A percentile compares a stretch with the other conserved stretches of the same genome.
Conservation (phyloP, 768 basidiomycete genomes). For the Gautieria morchelliformis region DNA sequence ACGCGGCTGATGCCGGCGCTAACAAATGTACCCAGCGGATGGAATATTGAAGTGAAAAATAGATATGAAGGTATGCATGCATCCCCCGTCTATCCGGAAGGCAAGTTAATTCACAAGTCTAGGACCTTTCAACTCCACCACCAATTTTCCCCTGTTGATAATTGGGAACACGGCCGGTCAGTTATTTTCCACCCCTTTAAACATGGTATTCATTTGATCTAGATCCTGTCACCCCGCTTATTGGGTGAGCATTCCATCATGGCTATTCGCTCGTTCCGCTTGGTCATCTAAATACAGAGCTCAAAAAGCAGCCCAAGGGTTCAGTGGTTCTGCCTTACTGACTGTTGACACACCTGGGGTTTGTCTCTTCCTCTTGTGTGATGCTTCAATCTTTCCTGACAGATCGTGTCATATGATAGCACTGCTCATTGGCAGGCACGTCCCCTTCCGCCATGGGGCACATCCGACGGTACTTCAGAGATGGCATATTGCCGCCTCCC, state of each 20-base stretch:
- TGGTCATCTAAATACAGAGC: background rate
- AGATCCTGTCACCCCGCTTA: background rate
- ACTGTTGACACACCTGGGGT: constrained; percentile 10
- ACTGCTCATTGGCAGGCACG: constrained; percentile 12
- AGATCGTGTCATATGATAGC: constrained; percentile 1
- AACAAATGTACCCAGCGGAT: constrained; percentile 1
- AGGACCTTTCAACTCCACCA: constrained; percentile 29
- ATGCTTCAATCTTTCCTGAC: background rate
- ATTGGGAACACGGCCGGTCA: constrained; percentile 30
- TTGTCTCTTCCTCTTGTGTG: background rate
- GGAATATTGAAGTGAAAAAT: background rate
- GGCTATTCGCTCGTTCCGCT: too few species aligned
- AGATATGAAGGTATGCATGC: constrained; percentile 8
- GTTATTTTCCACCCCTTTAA: background rate
- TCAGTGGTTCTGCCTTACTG: constrained; percentile 6
- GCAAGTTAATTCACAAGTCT: constrained; percentile 8
- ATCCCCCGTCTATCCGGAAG: background rate
- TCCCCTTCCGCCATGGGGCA: constrained; percentile 15
- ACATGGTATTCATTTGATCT: background rate
- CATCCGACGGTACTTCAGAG: constrained; percentile 18
- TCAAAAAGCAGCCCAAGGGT: constrained; percentile 4
- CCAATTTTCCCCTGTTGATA: constrained; percentile 30
- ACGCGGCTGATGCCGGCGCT: background rate
- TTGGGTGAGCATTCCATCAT: background rate
- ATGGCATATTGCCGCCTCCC: constrained; percentile 15